Conservation (phyloP, 2,329 filamentous ascomycete species). For the Orbilia oligospora region DNA sequence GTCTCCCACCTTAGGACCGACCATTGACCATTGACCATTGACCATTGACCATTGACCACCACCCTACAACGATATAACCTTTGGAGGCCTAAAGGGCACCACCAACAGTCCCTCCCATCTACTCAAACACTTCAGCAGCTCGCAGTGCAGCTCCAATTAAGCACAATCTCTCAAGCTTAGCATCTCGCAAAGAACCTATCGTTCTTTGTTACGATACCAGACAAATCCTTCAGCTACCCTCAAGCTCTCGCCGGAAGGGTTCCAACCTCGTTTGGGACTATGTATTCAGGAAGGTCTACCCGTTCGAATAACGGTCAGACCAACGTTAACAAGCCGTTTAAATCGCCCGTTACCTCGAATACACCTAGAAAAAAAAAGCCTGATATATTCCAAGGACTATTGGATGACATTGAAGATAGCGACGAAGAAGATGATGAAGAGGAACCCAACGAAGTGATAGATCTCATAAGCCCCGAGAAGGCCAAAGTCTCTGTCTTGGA, state of each 20-base stretch:
- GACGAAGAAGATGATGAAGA: slow-evolving; percentile 19
- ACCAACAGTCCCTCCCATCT: neutral
- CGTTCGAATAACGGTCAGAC: slow-evolving; percentile 8
- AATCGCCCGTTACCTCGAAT: slow-evolving; percentile 30
- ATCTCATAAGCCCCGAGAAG: slow-evolving; percentile 12
- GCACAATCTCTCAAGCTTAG: too few relatives aligned
- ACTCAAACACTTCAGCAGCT: too few relatives aligned
- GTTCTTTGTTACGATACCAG: neutral
- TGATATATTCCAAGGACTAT: neutral
- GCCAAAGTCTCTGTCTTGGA: neutral
- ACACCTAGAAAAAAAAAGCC: neutral
- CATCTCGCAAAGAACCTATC: neutral
- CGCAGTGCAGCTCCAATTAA: too few relatives aligned
- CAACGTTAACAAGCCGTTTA: slow-evolving; percentile 48
- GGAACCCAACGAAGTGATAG: neutral
- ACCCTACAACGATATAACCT: neutral
- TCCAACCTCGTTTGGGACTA: neutral
- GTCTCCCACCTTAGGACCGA: neutral
- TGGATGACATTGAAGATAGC: slow-evolving; percentile 53
- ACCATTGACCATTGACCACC: neutral
- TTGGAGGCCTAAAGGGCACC: neutral
- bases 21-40: neutral
- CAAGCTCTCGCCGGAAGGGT: too few relatives aligned
- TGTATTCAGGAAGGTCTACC: slow-evolving; percentile 30
- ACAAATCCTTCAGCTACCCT: neutral